Base-by-base conservation (phyloP, 2,329 filamentous ascomycete genomes). In the Alternaria gaisen region DNA sequence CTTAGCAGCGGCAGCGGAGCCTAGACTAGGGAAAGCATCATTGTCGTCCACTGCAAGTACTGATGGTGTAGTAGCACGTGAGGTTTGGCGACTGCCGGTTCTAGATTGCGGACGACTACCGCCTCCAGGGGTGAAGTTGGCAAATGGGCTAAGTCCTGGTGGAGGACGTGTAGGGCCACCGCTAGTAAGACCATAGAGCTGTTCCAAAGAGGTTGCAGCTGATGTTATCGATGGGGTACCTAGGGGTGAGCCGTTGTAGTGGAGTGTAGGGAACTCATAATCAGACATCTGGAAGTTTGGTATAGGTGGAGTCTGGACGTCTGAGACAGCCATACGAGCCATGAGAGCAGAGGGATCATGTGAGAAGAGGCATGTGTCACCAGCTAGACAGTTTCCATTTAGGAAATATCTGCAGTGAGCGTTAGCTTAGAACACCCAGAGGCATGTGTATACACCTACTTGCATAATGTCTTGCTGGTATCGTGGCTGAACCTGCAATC, bases 401-500 rank as follows among this genome's bases (percentile, higher is more conserved):
- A 99, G 86, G 92, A 94, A 99, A 78, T 98, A 98, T 77, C 92
- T 95, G 72, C 44, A 12, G 22, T 11, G 24, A 20, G 60, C 56
- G 65, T 79, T 67, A 80, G 74, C 50, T 55, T 40, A 55, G 57
- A 66, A 57, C 55, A 56, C 32, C 40, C 5, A 38, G 20, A 18
- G 22, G 32, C 11, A 56, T 20, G 43, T 54, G 43, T 38, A 22
- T 14, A 48, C 40, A 90, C 92, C 86, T 84, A 96, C 92, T 98
- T 98, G 94, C 95, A 99, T 64, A 99, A 87, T 73, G 97, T 95
- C 74, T 92, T 96, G 75, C 92, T 97, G 44, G 97, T 86, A 77
- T 99, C 94, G 79, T 99, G 95, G 69, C 94, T 97, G 80, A 98
- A 99, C 59, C 94, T 90, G 79, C 95, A 99, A 79, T 99, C 95